Evolutionary conservation across 2,329 filamentous ascomycete species (phyloP), one percentile per base, ranked within the genome.

Genomic region (Cryphonectria japonica): DNA sequence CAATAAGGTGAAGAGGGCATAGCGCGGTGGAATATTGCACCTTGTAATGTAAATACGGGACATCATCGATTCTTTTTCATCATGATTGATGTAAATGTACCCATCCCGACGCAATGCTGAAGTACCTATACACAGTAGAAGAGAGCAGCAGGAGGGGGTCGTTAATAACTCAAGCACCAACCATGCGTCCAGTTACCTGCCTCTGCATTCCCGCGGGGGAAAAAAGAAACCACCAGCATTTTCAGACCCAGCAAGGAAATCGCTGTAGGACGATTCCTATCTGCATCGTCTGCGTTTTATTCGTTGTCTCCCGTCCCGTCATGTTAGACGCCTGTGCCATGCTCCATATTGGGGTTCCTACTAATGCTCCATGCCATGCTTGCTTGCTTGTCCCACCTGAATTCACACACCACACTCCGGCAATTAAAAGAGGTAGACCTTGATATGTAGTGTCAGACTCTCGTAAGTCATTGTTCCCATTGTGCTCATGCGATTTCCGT

Each of bases 111-210:
- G 74, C 71, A 74, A 78, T 78, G 76, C 74, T 77, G 41, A 66
- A 66, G 70, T 78, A 78, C 73, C 76, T 73, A 77, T 78, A 78
- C 74, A 77, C 69, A 63, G 54, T 74, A 72, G 66, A 46, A 69
- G 60, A 71, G 61, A 52, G 57, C 29, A 43, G 16, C n/a, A 41
- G 32, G 46, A 61, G 34, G 37, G 29, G 26, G 59, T 59, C 63
- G 34, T 32, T 26, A 59, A 34, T 54, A 14, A 3, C n/a, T 46
- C 59, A 16, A 22, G n/a, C 63, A 29, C 59, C 39, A 59, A 41
- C 19, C 46, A 43, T 43, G 41, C 62, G 6, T 34, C 34, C 34
- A 68, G 39, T 59, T 54, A 32, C 61, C 41, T 32, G 19, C 37
- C 54, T 39, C 39, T 34, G 37, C 46, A 46, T 5, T 13, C 29